Evolutionary conservation across 768 basidiomycete genomes (phyloP), one percentile per base, ranked within the genome.

Genomic region (Pleurotus tuoliensis): DNA sequence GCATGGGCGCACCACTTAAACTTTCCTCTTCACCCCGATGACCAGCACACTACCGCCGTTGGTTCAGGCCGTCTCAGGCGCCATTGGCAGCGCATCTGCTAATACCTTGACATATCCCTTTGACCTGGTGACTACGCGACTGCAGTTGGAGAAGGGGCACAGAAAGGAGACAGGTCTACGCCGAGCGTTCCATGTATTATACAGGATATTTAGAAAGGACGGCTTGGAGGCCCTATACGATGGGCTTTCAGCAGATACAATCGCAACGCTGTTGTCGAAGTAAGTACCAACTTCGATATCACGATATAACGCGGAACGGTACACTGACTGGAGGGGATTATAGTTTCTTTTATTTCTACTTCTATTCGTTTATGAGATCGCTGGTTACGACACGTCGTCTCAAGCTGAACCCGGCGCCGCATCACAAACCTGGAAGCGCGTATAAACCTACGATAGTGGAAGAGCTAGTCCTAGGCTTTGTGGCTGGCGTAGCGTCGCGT

Each of bases 311-410:
- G 38, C 54, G 15, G 11, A 15, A 25, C 1, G 40, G 34, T 38
- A 34, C 49, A 18, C 43, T 20, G 5, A 49, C 41, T 30, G 44
- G 18, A 30, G 8, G n/a, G 16, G 16, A 22, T 30, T 44, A 3
- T 55, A 83, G 82, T 63, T 84, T 86, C 61, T 70, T 84, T 54
- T 86, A 83, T 62, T 84, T 82, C 59, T 82, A 82, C 58, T 73
- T 79, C 58, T 84, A 84, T 62, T 75, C 83, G 0, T 75, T 77
- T 57, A 71, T 85, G 11, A 65, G 72, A 1, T 71, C 71, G 5
- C 52, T 78, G 11, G 72, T 76, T 4, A 73, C 76, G 1, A 39
- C 51, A 7, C 71, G 71, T 7, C 66, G 76, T 16, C 67, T 60
- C 11, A 58, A 67, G 13, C 56, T 60, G 1, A 54, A 59, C 22